Base-by-base conservation (phyloP, 2,329 filamentous ascomycete genomes). In the Alternaria sp. region DNA sequence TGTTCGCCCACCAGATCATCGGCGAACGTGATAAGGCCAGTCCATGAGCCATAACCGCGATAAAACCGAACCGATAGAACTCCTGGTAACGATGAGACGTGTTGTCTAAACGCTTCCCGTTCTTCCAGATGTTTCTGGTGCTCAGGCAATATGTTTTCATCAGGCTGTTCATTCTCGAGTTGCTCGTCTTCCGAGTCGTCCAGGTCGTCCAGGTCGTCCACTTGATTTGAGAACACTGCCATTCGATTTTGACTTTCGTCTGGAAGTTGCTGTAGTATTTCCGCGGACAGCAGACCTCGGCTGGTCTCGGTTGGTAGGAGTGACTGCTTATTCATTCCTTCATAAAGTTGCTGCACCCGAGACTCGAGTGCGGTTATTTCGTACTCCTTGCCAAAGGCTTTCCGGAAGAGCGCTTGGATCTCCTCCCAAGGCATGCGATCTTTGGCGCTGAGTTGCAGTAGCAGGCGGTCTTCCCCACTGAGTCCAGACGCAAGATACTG, bases 251-350 rank as follows among this genome's bases (percentile, higher is more conserved):
- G 51, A 23, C 64, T 74, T 3, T 65, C 59, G 54, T 78, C 73
- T 6, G 75, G 73, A n/a, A 77, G 19, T 43, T 66, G 62, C 15
- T 66, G 67, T n/a, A 79, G 58, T 10, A 65, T 67, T 49, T 75
- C 70, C 15, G 61, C 64, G 23, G 74, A 77, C 6, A 79, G 61
- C 6, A 63, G 11, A 25, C 19, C 23, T 36, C 25, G 54, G 26
- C 21, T 23, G 13, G 19, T 10, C 17, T 19, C 54, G 10, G 7
- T 6, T n/a, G 12, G 4, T 7, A 6, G 23, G 15, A 25, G 8
- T 13, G 19, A 17, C 11, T 49, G 40, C 32, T 15, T n/a, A 4
- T 1, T 7, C 32, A 4, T 3, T 2, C 3, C 13, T 4, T 15
- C 3, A 2, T 15, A 15, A 1, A 32, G 30, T 15, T 4, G 30